A percentile compares a stretch with the other conserved stretches of the same genome.
These are phyloP conservation scores for Pythium grandisporangium DNA, from an alignment of 352 stramenopile genomes.

Conservation along the genomic window DNA sequence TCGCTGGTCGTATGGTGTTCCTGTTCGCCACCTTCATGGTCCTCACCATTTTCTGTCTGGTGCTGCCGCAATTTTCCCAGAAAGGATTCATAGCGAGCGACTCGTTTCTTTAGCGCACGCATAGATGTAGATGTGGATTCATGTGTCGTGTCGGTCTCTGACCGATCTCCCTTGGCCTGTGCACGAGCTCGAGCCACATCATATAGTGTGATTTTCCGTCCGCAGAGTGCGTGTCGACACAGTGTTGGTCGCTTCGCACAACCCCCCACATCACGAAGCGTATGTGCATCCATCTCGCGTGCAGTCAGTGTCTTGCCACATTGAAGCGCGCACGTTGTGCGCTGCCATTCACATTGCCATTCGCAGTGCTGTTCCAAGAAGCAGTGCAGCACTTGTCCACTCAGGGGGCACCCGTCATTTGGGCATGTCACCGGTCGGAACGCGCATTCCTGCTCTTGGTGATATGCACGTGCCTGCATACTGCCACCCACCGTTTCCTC, in stretches of 20 bases:
- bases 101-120: slow-evolving; percentile 5
- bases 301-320: slow-evolving; percentile 15
- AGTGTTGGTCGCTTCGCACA: slow-evolving; percentile 23
- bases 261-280: slow-evolving; percentile 28
- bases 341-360: slow-evolving; percentile 57
- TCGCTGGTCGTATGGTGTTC: too few species aligned
- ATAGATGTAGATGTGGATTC: too few species aligned
- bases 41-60: neutral
- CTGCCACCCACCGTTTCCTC: slow-evolving; percentile 25
- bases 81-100: slow-evolving; percentile 4
- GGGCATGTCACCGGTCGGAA: slow-evolving; percentile 38
- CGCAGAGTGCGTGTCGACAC: slow-evolving; percentile 57
- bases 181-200: slow-evolving; percentile 8
- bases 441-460: slow-evolving; percentile 49
- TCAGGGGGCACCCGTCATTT: slow-evolving; percentile 31
- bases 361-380: slow-evolving; percentile 50
- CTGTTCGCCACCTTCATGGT: too few species aligned
- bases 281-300: slow-evolving; percentile 37
- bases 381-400: slow-evolving; percentile 25
- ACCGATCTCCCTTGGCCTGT: too few species aligned
- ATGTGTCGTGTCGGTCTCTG: too few species aligned
- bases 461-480: slow-evolving; percentile 24
- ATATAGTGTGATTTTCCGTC: slow-evolving; percentile 44
- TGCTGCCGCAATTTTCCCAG: slow-evolving; percentile 3
- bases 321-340: slow-evolving; percentile 23